A percentile compares a stretch with the other conserved stretches of the same genome.
Conservation (phyloP, 164 flowering plant genomes). For the Magnolia officinalis region DNA sequence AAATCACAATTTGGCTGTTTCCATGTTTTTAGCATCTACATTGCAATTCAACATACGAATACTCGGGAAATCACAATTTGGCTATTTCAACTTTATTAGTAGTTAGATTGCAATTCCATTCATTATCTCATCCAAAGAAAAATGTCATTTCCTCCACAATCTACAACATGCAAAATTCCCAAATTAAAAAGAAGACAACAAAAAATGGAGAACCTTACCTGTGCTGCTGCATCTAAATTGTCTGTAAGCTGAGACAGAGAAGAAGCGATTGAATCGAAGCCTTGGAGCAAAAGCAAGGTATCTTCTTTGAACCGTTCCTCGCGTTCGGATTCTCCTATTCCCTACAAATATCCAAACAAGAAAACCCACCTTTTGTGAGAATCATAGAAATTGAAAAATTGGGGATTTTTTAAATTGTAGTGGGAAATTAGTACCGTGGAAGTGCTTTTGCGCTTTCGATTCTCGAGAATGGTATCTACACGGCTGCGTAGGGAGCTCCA, state of each 20-base stretch:
- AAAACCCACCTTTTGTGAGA: background rate
- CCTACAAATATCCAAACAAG: conserved; percentile 21
- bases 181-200: background rate
- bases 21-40: background rate
- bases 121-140: too few relatives aligned
- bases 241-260: conserved; percentile 65
- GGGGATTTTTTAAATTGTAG: background rate
- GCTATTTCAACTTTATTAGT: background rate
- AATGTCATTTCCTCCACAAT: background rate
- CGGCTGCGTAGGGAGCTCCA: conserved; percentile 70
- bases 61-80: background rate
- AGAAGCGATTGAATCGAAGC: conserved; percentile 75
- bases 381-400: background rate
- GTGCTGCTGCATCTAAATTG: conserved; percentile 66
- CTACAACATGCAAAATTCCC: background rate
- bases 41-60: background rate
- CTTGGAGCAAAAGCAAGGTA: conserved; percentile 71
- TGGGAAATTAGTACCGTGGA: conserved; percentile 16
- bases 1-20: background rate
- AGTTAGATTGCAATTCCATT: background rate
- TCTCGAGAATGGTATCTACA: conserved; percentile 57
- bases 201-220: conserved; percentile 31
- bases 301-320: conserved; percentile 58
- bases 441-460: conserved; percentile 23
- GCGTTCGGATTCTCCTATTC: conserved; percentile 24